Evolutionary conservation across 768 basidiomycete species (phyloP), one percentile per base, ranked within the genome.

Genomic region (Xerocomus brunneocitrinus): DNA sequence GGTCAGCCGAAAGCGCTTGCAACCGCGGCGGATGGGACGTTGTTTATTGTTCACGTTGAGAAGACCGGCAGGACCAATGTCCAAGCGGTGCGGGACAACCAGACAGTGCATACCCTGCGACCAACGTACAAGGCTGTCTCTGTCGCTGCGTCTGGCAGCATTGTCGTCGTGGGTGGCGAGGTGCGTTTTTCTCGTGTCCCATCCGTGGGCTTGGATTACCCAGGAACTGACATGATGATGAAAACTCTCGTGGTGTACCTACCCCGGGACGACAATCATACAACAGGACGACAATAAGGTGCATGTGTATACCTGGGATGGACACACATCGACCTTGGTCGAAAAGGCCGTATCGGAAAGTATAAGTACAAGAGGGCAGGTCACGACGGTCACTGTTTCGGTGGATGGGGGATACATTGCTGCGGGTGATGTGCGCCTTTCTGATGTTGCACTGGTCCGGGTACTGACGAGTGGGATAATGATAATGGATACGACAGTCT

Each of bases 301-400:
- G 10, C 79, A 80, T 40, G 69, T 98, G 28, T 82, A 85, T 59
- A 71, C 79, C 25, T 91, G 89, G 85, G 80, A 86, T 54, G 86
- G 84, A 0, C 82, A 80, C 55, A 59, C 74, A 2, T 62, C 57
- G 22, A 47, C 53, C 13, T 64, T 91, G 52, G 80, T 74, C 44
- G 84, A 87, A 64, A 67, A 64, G 28, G 79, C 69, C 0, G 73
- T 80, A 3, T 73, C 89, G 8, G 83, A 86, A 57, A 83, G 82
- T 31, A 87, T 88, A 67, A 80, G 79, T 58, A 9, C 56, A 1
- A 53, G 64, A 40, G 88, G 84, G 13, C 72, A 80, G 7, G 74
- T 98, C 19, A 85, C 84, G 39, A 83, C 83, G 1, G 67, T 98
- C 6, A 81, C 89, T 0, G 88, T 97, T 71, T 89, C 91, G 0